These are phyloP conservation scores for Fusarium albidum DNA, from an alignment of 2,329 filamentous ascomycete species.

Conservation along the genomic window DNA sequence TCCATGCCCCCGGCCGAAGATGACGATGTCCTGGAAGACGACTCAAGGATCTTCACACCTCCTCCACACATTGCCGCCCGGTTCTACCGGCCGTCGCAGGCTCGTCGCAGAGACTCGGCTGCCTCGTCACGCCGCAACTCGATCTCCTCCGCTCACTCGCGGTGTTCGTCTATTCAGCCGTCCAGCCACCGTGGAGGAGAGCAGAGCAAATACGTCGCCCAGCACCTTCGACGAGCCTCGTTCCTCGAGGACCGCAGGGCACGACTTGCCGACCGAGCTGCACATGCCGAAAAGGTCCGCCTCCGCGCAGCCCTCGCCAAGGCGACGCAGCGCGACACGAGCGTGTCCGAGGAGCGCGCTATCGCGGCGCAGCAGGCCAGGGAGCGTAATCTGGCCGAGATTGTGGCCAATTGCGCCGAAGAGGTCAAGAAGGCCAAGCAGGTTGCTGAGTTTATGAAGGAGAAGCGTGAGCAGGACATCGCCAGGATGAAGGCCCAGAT, in stretches of 20 bases:
- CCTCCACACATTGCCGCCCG: constrained; percentile 81
- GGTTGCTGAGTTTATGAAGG: constrained; percentile 82
- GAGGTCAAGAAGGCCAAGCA: constrained; percentile 85
- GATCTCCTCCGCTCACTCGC: constrained; percentile 77
- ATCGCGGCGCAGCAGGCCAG: constrained; percentile 80
- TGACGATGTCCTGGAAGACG: constrained; percentile 46
- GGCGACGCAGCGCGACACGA: constrained; percentile 69
- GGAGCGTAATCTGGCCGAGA: constrained; percentile 82
- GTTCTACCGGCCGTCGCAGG: constrained; percentile 74
- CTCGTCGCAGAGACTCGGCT: constrained; percentile 77
- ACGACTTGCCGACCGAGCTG: constrained; percentile 79
- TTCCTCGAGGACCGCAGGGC: constrained; percentile 85
- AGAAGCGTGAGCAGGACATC: constrained; percentile 79
- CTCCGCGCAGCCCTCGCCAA: constrained; percentile 78
- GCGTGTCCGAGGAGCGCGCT: constrained; percentile 77
- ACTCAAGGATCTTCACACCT: constrained; percentile 61
- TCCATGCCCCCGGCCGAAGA: constrained; percentile 50
- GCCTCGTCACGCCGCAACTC: constrained; percentile 83
- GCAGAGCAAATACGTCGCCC: constrained; percentile 80
- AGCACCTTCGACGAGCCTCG: constrained; percentile 80
- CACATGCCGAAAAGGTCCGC: constrained; percentile 84
- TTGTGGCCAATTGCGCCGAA: constrained; percentile 81
- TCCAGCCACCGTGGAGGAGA: constrained; percentile 59
- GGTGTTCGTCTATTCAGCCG: constrained; percentile 67
- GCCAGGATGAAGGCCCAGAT: constrained; percentile 75